A percentile compares a stretch with the other conserved stretches of the same genome.
Evolutionary conservation across 352 stramenopile genomes (phyloP).

Genomic region (Globisporangium camurandrum): DNA sequence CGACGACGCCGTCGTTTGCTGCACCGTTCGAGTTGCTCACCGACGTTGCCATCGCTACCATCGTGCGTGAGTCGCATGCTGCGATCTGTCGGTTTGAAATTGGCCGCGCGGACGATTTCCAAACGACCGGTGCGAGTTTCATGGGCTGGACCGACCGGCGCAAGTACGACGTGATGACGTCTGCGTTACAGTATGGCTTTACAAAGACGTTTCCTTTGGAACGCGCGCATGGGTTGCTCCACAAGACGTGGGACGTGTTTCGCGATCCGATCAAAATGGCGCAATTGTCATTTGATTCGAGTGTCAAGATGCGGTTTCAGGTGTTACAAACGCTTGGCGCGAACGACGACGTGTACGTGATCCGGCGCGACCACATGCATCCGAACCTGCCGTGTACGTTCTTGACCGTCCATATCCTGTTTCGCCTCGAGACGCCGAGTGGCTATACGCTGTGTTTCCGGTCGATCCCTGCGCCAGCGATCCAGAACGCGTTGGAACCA

Average conservation of each 20-base stretch:
- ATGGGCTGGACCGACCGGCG: constrained; percentile 54
- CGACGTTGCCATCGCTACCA: constrained; percentile 28
- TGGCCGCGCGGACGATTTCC: constrained; percentile 11
- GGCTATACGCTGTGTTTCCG: constrained; percentile 55
- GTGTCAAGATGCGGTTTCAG: constrained; percentile 33
- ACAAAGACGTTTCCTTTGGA: constrained; percentile 29
- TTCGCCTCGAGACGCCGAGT: constrained; percentile 45
- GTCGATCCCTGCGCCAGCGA: constrained; percentile 39
- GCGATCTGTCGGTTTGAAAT: constrained; percentile 38
- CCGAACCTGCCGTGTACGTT: constrained; percentile 35
- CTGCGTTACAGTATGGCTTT: constrained; percentile 37
- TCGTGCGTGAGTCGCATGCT: constrained; percentile 50
- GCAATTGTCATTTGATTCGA: constrained; percentile 36
- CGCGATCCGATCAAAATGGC: constrained; percentile 31
- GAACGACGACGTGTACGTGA: constrained; percentile 51
- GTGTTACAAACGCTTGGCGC: constrained; percentile 43
- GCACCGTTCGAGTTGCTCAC: constrained; percentile 16
- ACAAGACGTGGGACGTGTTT: constrained; percentile 38
- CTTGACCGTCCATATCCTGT: constrained; percentile 50
- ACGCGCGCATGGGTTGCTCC: constrained; percentile 23
- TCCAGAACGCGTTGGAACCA: constrained; percentile 29
- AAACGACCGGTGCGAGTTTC: constrained; percentile 32
- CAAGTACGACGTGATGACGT: constrained; percentile 22
- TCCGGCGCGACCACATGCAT: constrained; percentile 47
- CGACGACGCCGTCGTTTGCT: constrained; percentile 26